Conservation (phyloP, 192 early-diverging fungal genomes). For the Mortierella hygrophila region DNA sequence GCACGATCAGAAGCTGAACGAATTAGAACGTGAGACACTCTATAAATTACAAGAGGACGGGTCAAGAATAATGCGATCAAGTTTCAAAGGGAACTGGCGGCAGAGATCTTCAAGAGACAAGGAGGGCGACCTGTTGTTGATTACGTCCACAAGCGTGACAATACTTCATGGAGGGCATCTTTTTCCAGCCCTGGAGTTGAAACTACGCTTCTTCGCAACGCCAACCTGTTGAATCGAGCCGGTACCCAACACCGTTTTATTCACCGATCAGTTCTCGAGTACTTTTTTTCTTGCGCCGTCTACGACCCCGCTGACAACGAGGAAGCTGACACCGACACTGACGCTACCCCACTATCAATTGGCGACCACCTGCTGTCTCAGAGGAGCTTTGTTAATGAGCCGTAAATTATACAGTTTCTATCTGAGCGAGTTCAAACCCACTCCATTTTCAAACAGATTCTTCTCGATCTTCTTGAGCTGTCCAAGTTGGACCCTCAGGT, state of each 20-base stretch:
- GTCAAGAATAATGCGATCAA: not conserved
- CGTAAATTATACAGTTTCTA: too few relatives aligned
- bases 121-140: not conserved
- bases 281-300: not conserved
- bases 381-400: too few relatives aligned
- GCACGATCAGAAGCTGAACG: not conserved
- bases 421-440: too few relatives aligned
- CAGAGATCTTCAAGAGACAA: not conserved
- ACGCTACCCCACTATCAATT: too few relatives aligned
- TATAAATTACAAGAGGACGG: not conserved
- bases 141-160: not conserved
- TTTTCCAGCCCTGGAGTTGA: not conserved
- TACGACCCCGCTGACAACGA: not conserved
- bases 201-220: not conserved
- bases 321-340: too few relatives aligned
- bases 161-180: not conserved
- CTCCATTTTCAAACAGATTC: too few relatives aligned
- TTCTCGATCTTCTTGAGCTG: too few relatives aligned
- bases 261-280: conserved; percentile 4
- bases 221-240: not conserved
- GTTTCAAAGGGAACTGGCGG: not conserved
- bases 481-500: too few relatives aligned
- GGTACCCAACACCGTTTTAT: conserved; percentile 7
- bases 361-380: too few relatives aligned
- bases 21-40: not conserved